Percentiles rank a stretch among this genome's conserved stretches.
Conservation (phyloP, 352 stramenopile genomes). For the Thalassiosira exigua region DNA sequence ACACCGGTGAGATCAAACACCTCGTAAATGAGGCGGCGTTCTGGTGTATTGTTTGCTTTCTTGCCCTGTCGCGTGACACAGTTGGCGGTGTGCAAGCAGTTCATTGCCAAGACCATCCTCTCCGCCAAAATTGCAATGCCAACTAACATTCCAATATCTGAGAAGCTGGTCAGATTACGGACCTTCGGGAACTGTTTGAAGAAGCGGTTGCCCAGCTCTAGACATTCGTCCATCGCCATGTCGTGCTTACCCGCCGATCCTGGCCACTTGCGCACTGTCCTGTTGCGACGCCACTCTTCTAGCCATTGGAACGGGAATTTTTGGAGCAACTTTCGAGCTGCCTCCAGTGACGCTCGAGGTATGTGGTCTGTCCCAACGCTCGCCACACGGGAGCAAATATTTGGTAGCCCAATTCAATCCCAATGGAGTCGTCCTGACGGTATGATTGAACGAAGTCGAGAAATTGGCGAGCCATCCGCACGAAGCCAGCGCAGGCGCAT, state of each 20-base stretch:
- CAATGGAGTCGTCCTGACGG: neutral
- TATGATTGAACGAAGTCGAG: slow-evolving; percentile 9
- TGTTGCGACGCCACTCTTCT: neutral
- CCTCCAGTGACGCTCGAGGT: neutral
- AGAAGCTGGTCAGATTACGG: neutral
- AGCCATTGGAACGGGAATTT: neutral
- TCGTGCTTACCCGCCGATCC: neutral
- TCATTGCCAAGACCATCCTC: no score
- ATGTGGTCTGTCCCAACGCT: neutral
- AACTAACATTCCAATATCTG: no score
- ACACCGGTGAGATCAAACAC: neutral
- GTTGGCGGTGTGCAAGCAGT: no score
- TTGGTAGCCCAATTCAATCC: slow-evolving; percentile 15
- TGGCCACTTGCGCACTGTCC: neutral
- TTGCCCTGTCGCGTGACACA: no score
- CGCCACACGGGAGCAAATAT: neutral
- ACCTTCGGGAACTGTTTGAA: slow-evolving; percentile 11
- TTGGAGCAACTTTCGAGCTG: neutral
- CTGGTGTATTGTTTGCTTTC: neutral
- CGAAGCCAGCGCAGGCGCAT: no score
- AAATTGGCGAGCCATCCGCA: slow-evolving; percentile 10
- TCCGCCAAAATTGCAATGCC: no score
- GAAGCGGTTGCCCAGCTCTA: slow-evolving; percentile 1
- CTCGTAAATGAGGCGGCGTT: neutral
- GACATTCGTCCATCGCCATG: neutral